Evolutionary conservation across 371 early-diverging fungal genomes (phyloP).

Genomic region (Furculomyces boomerangus): DNA sequence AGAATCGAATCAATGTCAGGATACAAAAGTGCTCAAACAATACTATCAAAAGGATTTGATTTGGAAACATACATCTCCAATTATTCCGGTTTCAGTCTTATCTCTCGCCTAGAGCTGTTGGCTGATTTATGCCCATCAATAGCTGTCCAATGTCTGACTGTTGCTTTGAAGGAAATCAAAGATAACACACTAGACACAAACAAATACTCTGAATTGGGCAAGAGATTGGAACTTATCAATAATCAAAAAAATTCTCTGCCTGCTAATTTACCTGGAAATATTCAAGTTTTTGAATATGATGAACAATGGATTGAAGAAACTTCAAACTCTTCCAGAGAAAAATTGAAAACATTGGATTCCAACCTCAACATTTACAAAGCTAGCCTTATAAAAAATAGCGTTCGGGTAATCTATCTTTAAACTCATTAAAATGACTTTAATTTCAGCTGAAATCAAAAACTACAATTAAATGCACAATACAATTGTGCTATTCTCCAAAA

Average conservation of each 20-base stretch:
- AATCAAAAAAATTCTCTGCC: background rate
- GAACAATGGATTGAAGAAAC: background rate
- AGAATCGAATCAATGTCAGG: too few relatives aligned
- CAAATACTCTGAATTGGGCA: slow-evolving; percentile 14
- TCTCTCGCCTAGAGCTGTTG: background rate
- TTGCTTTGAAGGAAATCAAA: slow-evolving; percentile 27
- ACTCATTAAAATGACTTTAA: background rate
- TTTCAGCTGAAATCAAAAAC: background rate
- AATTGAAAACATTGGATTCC: background rate
- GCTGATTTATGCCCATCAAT: slow-evolving; percentile 29
- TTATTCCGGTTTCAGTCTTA: background rate
- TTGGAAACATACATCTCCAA: background rate
- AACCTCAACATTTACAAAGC: background rate
- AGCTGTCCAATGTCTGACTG: slow-evolving; percentile 19
- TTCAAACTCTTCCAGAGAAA: background rate
- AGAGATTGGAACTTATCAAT: background rate
- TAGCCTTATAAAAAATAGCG: background rate
- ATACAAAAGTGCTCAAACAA: too few relatives aligned
- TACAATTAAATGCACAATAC: background rate
- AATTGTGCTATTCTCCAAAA: background rate
- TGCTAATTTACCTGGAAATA: background rate
- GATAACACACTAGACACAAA: slow-evolving; percentile 13
- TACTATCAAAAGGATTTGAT: background rate
- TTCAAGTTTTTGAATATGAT: background rate
- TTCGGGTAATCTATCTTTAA: background rate